Evolutionary conservation across 257 asterid genomes (phyloP).

Genomic region (Petunia secreta): DNA sequence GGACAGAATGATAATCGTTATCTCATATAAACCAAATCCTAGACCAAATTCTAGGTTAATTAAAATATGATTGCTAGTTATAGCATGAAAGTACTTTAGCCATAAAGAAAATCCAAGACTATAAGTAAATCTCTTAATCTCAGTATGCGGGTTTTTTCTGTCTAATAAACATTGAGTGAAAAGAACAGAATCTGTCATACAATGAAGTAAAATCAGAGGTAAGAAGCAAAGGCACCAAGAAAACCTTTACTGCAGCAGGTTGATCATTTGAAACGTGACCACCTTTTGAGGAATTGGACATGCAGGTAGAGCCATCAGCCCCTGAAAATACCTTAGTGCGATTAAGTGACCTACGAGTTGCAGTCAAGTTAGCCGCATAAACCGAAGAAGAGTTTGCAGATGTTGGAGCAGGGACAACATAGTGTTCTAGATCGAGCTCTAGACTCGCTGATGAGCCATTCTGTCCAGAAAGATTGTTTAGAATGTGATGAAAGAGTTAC

Average conservation of each 20-base stretch:
- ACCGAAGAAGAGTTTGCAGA: constrained; percentile 72
- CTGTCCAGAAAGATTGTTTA: constrained; percentile 44
- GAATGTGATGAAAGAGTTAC: background rate
- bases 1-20: background rate
- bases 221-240: constrained; percentile 29
- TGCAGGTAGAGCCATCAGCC: constrained; percentile 48
- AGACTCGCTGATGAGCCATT: constrained; percentile 76
- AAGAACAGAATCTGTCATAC: constrained; percentile 17
- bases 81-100: too few species aligned
- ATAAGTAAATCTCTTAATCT: too few species aligned
- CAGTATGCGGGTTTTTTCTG: background rate
- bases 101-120: too few species aligned
- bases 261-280: constrained; percentile 59
- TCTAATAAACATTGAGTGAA: background rate
- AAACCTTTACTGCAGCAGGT: constrained; percentile 54
- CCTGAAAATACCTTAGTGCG: constrained; percentile 64
- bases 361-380: constrained; percentile 94
- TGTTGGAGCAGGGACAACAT: constrained; percentile 93
- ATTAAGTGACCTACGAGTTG: constrained; percentile 82
- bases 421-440: constrained; percentile 97
- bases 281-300: constrained; percentile 48
- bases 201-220: constrained; percentile 28
- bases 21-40: background rate
- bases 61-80: too few species aligned
- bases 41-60: too few species aligned